A percentile compares a stretch with the other conserved stretches of the same genome.
Conservation (phyloP, 1,284 basidiomycete species). For the Spongispora temasekensis region DNA sequence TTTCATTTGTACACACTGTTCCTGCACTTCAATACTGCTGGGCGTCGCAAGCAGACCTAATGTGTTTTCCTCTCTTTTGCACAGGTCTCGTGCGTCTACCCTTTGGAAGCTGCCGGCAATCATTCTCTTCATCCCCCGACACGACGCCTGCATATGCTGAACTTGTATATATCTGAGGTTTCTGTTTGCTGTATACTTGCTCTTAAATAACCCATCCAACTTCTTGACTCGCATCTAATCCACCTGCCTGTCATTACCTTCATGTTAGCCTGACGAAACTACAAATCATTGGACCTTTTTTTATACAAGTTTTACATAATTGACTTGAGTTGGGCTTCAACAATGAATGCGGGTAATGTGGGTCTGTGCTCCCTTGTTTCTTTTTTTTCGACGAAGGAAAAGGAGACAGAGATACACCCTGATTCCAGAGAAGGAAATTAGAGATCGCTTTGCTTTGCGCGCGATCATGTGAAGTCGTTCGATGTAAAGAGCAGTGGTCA, state of each 20-base stretch:
- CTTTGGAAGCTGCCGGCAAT: conserved; percentile 1
- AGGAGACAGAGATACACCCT: too few relatives aligned
- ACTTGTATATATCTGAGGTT: conserved; percentile 34
- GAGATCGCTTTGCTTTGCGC: too few relatives aligned
- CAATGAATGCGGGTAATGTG: too few relatives aligned
- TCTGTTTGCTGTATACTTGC: conserved; percentile 32
- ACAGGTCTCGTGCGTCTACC: conserved; percentile 7
- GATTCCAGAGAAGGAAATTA: too few relatives aligned
- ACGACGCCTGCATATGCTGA: conserved; percentile 21
- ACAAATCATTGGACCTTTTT: not conserved
- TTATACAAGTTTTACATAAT: too few relatives aligned
- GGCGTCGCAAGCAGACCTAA: conserved; percentile 33
- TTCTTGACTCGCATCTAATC: conserved; percentile 37
- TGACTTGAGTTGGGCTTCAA: too few relatives aligned
- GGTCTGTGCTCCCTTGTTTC: too few relatives aligned
- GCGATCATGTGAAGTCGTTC: too few relatives aligned
- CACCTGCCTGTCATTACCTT: conserved; percentile 28
- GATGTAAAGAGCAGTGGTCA: too few relatives aligned
- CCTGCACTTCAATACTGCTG: conserved; percentile 39
- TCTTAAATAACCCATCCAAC: conserved; percentile 8
- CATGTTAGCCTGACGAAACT: not conserved
- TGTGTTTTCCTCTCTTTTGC: not conserved
- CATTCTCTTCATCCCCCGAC: conserved; percentile 6
- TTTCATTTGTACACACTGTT: conserved; percentile 53
- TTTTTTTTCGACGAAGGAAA: too few relatives aligned